phyloP scores from a whole-genome alignment of 2,329 filamentous ascomycete genomes.

The Didymella lethalis region DNA sequence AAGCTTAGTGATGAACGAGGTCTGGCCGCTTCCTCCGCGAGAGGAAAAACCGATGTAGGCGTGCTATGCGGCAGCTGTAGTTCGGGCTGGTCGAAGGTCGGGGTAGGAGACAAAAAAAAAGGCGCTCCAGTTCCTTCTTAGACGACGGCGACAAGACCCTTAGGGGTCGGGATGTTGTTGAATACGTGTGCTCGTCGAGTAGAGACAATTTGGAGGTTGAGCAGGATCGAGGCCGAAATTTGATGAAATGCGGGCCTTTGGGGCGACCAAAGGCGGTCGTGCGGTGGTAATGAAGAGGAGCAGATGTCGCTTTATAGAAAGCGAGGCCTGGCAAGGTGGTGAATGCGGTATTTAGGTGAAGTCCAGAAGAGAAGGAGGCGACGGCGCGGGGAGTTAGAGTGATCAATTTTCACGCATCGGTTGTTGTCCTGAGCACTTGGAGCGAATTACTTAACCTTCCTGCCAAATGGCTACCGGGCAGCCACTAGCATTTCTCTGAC shows the following conservation, averaged over 20 bases:
- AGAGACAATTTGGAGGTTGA: slow-evolving; percentile 58
- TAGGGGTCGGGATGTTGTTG: slow-evolving; percentile 60
- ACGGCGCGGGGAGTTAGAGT: no score
- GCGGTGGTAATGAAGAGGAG: no score
- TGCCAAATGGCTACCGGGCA: no score
- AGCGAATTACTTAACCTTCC: no score
- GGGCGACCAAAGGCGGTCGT: slow-evolving; percentile 52
- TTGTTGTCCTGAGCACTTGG: no score
- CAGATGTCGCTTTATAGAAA: no score
- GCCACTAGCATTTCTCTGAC: no score
- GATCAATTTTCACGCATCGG: no score
- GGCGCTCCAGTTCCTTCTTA: slow-evolving; percentile 50
- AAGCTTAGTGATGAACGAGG: slow-evolving; percentile 85
- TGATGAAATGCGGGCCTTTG: slow-evolving; percentile 55
- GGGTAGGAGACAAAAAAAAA: slow-evolving; percentile 55
- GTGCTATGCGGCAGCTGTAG: slow-evolving; percentile 99
- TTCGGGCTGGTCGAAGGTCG: slow-evolving; percentile 65
- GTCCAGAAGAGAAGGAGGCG: no score
- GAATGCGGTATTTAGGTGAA: no score
- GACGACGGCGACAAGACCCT: slow-evolving; percentile 48
- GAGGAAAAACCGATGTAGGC: slow-evolving; percentile 95
- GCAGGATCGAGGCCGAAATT: slow-evolving; percentile 52
- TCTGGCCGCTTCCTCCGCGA: slow-evolving; percentile 95
- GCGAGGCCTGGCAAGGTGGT: no score
- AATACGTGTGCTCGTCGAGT: slow-evolving; percentile 57